Percentiles rank a stretch among this genome's conserved stretches.
These are phyloP conservation scores for Myxozyma lipomycoides DNA, from an alignment of 805 yeast genomes.

Conservation along the genomic window DNA sequence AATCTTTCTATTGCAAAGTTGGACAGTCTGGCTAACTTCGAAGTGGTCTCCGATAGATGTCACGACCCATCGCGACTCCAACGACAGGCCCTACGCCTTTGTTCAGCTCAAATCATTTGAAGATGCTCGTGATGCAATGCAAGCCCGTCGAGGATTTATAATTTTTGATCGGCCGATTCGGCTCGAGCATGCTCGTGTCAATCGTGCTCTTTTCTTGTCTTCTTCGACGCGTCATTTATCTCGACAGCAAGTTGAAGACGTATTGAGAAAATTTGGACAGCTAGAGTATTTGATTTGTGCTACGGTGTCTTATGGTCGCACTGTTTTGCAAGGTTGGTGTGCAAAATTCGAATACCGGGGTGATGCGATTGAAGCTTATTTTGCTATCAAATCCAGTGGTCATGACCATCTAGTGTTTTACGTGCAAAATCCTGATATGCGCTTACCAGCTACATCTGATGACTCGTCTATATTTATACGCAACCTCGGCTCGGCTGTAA, in stretches of 20 bases:
- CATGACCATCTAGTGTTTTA: constrained; percentile 14
- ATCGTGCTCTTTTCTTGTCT: constrained; percentile 71
- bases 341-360: constrained; percentile 75
- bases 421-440: constrained; percentile 39
- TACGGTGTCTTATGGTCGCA: constrained; percentile 16
- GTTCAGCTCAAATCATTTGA: constrained; percentile 23
- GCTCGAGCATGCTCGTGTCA: constrained; percentile 88
- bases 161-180: constrained; percentile 48
- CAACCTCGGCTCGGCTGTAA: constrained; percentile 53
- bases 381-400: constrained; percentile 32
- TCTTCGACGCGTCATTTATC: constrained; percentile 9
- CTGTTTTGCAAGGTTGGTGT: constrained; percentile 49
- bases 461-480: constrained; percentile 71
- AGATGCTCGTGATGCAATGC: constrained; percentile 28
- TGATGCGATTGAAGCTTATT: constrained; percentile 82
- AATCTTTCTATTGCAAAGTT: neutral
- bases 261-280: constrained; percentile 18
- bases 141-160: constrained; percentile 17
- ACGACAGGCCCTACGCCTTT: constrained; percentile 27
- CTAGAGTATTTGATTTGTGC: constrained; percentile 23
- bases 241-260: constrained; percentile 21
- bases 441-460: constrained; percentile 49
- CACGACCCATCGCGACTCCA: constrained; percentile 26
- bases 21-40: neutral
- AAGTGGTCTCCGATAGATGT: constrained; percentile 28